phyloP scores from a whole-genome alignment of 805 yeast genomes.

The Schwanniomyces polymorphus region DNA sequence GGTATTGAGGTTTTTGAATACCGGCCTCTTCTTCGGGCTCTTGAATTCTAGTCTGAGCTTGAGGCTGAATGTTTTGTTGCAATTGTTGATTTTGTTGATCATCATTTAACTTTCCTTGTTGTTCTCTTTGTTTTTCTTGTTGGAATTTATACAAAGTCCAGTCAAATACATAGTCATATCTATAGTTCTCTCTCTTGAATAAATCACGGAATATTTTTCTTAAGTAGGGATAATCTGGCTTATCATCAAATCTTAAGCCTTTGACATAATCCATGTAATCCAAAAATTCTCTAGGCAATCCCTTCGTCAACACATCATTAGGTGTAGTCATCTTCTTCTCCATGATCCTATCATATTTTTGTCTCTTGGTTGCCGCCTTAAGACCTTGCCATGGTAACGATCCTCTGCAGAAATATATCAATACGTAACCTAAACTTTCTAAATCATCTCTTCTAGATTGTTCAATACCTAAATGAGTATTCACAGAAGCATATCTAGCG shows the following conservation, averaged over 20 bases:
- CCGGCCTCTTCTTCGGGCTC: neutral
- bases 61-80: neutral
- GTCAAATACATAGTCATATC: slow-evolving; percentile 92
- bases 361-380: slow-evolving; percentile 95
- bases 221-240: slow-evolving; percentile 89
- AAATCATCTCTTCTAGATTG: slow-evolving; percentile 96
- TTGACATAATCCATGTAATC: slow-evolving; percentile 87
- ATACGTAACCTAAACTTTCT: slow-evolving; percentile 91
- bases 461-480: slow-evolving; percentile 95
- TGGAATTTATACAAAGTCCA: slow-evolving; percentile 90
- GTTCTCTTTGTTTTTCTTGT: slow-evolving; percentile 54
- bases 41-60: neutral
- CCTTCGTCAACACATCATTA: slow-evolving; percentile 81
- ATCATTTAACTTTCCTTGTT: slow-evolving; percentile 30
- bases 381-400: slow-evolving; percentile 98
- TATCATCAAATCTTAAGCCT: slow-evolving; percentile 90
- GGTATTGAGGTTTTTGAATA: neutral
- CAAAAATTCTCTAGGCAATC: slow-evolving; percentile 87
- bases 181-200: slow-evolving; percentile 82
- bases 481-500: slow-evolving; percentile 92
- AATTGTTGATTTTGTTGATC: slow-evolving; percentile 11
- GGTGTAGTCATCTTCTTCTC: slow-evolving; percentile 93
- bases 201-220: slow-evolving; percentile 88
- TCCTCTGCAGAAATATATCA: slow-evolving; percentile 93
- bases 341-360: slow-evolving; percentile 93